Base-by-base conservation (phyloP, 2,329 filamentous ascomycete species). In the Botrytis aclada region DNA sequence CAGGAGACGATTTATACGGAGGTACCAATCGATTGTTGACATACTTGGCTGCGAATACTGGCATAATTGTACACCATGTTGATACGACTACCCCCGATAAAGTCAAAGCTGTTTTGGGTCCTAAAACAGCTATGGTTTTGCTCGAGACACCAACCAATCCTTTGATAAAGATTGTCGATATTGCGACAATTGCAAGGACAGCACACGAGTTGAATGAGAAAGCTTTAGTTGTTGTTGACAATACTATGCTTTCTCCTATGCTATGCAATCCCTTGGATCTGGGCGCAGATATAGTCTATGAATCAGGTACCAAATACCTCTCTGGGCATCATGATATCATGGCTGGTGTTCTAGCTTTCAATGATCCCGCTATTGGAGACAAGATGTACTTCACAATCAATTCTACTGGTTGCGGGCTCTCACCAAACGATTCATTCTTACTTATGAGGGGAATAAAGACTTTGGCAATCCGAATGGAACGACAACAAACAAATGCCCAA, bases 301-400 rank as follows among this genome's bases (percentile, higher is more conserved):
- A 99, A 84, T 97, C 93, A 39, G 96, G 96, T 72, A 99, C 96
- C 37, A 99, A 99, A 83, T 99, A 99, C 80, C 87, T 99, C 9
- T 98, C 95, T 1, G 96, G 96, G 45, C 96, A 99, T 82, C 96
- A 99, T 85, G 97, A 99, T 81, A 92, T 99, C 81, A 99, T 99
- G 96, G 96, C 96, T 16, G 96, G 97, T 75, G 94, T 99, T 43
- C 92, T 99, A 77, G 96, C 95, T 34, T 90, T 95, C 82, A 98
- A 98, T 81, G 92, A 97, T 80, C 82, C 89, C 7, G 85, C 89
- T 4, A 85, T 99, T 41, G 95, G 92, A 64, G 94, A 99, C 79
- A 93, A 92, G 80, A 90, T 99, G 77, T 99, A 92, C 85, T 98
- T 98, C 84, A 95, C 94, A 73, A 98, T 99, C 86, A 99, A 99